Conservation (phyloP, 1,284 basidiomycete species). For the Paramarasmius palmivorus region DNA sequence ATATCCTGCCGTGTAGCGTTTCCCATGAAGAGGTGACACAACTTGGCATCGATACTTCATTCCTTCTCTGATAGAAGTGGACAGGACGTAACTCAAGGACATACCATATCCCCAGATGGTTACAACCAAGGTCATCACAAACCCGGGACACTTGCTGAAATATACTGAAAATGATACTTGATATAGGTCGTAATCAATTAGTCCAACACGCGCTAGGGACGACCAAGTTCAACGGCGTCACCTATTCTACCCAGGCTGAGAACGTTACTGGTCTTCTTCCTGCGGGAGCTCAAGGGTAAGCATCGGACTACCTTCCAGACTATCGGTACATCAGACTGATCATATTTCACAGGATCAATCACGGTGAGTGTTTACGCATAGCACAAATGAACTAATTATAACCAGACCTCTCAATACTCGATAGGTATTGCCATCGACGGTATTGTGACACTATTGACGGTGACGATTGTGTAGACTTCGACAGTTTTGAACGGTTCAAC, state of each 20-base stretch:
- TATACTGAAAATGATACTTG: background rate
- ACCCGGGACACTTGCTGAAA: background rate
- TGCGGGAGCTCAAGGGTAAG: constrained; percentile 46
- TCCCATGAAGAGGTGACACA: constrained; percentile 65
- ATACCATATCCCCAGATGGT: constrained; percentile 54
- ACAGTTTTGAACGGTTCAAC: background rate
- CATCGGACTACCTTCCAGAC: too few relatives aligned
- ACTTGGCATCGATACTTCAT: background rate
- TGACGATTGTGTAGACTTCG: constrained; percentile 24
- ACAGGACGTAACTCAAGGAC: constrained; percentile 39
- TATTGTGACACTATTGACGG: constrained; percentile 32
- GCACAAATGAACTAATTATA: background rate
- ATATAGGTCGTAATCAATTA: constrained; percentile 39
- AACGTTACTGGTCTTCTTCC: constrained; percentile 51
- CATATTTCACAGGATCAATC: constrained; percentile 32
- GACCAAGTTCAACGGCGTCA: constrained; percentile 42
- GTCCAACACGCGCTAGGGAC: constrained; percentile 43
- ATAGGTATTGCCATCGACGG: constrained; percentile 37
- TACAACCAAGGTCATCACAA: constrained; percentile 54
- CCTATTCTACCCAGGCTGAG: constrained; percentile 48
- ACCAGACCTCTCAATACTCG: constrained; percentile 15
- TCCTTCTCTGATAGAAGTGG: background rate
- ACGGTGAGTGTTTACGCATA: constrained; percentile 22
- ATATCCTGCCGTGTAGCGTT: constrained; percentile 37
- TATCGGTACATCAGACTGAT: too few relatives aligned